Conservation (phyloP, 2,329 filamentous ascomycete genomes). For the Fusarium circinatum region DNA sequence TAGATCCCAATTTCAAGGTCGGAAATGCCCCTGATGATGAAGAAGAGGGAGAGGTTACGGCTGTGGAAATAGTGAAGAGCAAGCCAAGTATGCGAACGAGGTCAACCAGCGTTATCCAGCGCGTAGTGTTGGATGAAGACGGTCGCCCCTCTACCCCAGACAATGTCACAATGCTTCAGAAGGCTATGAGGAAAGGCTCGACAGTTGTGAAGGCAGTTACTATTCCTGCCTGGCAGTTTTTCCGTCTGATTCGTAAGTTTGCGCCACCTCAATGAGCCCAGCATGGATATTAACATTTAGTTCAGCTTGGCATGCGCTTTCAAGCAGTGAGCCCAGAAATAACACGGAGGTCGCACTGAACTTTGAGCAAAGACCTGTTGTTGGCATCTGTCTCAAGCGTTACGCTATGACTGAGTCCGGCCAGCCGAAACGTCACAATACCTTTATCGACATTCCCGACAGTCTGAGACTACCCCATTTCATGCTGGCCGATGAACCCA, state of each 20-base stretch:
- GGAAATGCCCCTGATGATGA: constrained; percentile 23
- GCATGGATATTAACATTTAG: constrained; percentile 48
- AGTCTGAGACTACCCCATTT: constrained; percentile 87
- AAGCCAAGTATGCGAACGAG: constrained; percentile 55
- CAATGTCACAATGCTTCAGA: constrained; percentile 54
- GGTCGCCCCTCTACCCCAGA: constrained; percentile 57
- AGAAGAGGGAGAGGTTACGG: constrained; percentile 30
- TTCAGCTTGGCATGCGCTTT: constrained; percentile 82
- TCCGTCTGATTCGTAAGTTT: constrained; percentile 84
- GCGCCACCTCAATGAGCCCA: background rate
- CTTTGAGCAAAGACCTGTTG: constrained; percentile 84
- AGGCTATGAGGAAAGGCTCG: constrained; percentile 57
- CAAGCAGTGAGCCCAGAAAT: constrained; percentile 62
- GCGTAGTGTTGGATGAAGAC: constrained; percentile 64
- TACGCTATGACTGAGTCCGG: constrained; percentile 79
- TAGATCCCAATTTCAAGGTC: constrained; percentile 12
- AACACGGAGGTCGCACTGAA: constrained; percentile 89
- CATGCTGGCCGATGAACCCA: constrained; percentile 78
- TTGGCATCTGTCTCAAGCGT: constrained; percentile 92
- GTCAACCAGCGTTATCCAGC: constrained; percentile 70
- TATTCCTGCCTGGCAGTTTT: constrained; percentile 98
- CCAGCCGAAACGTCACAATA: constrained; percentile 76
- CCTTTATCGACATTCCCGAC: constrained; percentile 88
- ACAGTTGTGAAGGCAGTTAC: constrained; percentile 81
- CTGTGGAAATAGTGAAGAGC: constrained; percentile 42